A percentile compares a stretch with the other conserved stretches of the same genome.
phyloP scores from a whole-genome alignment of 2,329 filamentous ascomycete genomes.

The Talaromyces sp. region DNA sequence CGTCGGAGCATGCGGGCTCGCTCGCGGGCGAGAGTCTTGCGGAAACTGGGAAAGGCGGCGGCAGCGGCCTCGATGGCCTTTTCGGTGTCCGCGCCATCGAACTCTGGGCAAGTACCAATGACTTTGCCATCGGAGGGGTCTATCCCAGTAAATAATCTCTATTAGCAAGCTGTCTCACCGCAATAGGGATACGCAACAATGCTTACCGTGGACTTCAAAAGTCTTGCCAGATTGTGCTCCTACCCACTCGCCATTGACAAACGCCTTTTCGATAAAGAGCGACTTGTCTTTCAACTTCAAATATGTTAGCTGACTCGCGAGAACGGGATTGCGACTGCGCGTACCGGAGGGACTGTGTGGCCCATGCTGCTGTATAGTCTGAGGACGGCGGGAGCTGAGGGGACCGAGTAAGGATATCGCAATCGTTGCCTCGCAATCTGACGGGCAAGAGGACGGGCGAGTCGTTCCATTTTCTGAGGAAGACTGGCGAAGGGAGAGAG shows the following conservation, averaged over 20 bases:
- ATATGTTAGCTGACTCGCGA: background rate
- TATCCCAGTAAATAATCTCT: constrained; percentile 20
- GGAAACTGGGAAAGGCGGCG: constrained; percentile 59
- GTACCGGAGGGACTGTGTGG: constrained; percentile 35
- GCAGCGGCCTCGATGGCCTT: constrained; percentile 78
- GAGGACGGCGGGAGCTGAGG: constrained; percentile 21
- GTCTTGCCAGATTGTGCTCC: constrained; percentile 80
- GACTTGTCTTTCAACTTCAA: constrained; percentile 67
- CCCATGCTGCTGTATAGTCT: constrained; percentile 37
- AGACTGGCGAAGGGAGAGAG: too few species aligned
- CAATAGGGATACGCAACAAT: background rate
- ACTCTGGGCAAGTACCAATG: constrained; percentile 78
- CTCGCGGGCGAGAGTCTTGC: constrained; percentile 56
- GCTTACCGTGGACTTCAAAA: constrained; percentile 71
- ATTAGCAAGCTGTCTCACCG: background rate
- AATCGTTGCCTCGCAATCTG: constrained; percentile 29
- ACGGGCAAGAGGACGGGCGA: constrained; percentile 29
- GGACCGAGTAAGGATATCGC: constrained; percentile 31
- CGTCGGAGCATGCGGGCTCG: constrained; percentile 56
- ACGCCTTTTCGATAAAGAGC: constrained; percentile 76
- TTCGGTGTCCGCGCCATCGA: constrained; percentile 69
- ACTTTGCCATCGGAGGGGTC: constrained; percentile 78
- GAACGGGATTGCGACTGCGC: constrained; percentile 7
- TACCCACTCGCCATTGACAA: constrained; percentile 91
- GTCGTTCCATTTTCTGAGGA: constrained; percentile 24